A percentile compares a stretch with the other conserved stretches of the same genome.
phyloP scores from a whole-genome alignment of 345 rosid genomes.

The Gossypium turneri region DNA sequence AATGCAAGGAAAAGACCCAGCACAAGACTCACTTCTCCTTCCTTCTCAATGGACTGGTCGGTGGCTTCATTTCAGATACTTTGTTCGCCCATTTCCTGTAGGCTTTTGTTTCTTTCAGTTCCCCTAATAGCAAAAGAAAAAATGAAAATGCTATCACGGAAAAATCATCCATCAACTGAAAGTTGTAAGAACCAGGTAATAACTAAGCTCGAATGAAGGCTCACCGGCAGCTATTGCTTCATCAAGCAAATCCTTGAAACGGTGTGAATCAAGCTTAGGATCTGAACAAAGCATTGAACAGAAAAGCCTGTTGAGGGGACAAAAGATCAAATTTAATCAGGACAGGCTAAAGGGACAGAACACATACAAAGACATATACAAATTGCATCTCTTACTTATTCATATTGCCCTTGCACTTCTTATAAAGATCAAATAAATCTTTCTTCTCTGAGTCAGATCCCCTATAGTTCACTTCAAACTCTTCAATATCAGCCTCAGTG shows the following conservation, averaged over 20 bases:
- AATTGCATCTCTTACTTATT: constrained; percentile 40
- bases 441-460: constrained; percentile 88
- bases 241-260: constrained; percentile 70
- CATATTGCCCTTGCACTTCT: constrained; percentile 70
- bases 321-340: constrained; percentile 4
- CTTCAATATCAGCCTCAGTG: constrained; percentile 82
- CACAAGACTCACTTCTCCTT: constrained; percentile 54
- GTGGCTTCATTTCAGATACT: constrained; percentile 63
- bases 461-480: constrained; percentile 79
- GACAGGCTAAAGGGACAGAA: background rate
- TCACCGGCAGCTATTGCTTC: constrained; percentile 69
- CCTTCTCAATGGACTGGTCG: constrained; percentile 46
- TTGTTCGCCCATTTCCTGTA: constrained; percentile 78
- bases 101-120: constrained; percentile 61
- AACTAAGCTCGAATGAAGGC: background rate
- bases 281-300: constrained; percentile 93
- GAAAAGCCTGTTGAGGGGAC: constrained; percentile 51
- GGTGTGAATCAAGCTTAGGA: constrained; percentile 85
- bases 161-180: background rate
- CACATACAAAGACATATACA: background rate
- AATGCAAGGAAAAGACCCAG: background rate
- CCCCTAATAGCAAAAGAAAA: constrained; percentile 43
- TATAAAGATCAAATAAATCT: constrained; percentile 69
- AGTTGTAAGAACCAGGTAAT: background rate
- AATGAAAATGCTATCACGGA: background rate